Evolutionary conservation across 2,329 filamentous ascomycete genomes (phyloP), one percentile per base, ranked within the genome.

Genomic region (Sarocladium brachiariae): DNA sequence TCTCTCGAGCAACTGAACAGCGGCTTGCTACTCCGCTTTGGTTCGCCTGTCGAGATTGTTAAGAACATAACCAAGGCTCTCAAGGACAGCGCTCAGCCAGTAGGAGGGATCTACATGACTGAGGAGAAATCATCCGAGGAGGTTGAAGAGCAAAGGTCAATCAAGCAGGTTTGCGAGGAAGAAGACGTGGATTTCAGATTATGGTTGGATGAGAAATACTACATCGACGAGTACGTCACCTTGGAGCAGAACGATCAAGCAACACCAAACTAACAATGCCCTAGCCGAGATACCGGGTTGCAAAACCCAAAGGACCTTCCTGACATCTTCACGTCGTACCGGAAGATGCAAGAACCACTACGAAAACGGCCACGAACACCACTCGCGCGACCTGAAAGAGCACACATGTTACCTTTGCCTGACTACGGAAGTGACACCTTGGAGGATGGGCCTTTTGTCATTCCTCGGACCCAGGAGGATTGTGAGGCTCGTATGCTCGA

Each of bases 161-260:
- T 88, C 2, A 70, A 73, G 24, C 61, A 68, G 0, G 61, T 80
- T 1, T 83, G 85, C 51, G 65, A 75, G 19, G 63, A 73, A 11
- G 66, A 74, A 2, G 72, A 70, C 1, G 70, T 82, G 3, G 73
- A 80, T 1, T 87, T 89, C 62, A 78, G 78, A 61, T 52, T 82
- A 1, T 90, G 83, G 80, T 65, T 67, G 1, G 87, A 92, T 58
- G 87, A 90, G 64, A 92, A 91, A 62, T 91, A 87, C 57, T 83
- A 83, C 53, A 74, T 91, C 48, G 84, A 91, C 59, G 86, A 91
- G 87, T 91, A 70, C 67, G 85, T 77, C 4, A 8, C 35, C 16
- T 19, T 7, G 3, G 35, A 9, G 19, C 25, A 31, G 31, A 18
- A 6, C 18, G 27, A 13, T 8, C 6, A 19, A 4, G 11, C 25